Base-by-base conservation (phyloP, 2,329 filamentous ascomycete genomes). In the Pseudonectria buxi region DNA sequence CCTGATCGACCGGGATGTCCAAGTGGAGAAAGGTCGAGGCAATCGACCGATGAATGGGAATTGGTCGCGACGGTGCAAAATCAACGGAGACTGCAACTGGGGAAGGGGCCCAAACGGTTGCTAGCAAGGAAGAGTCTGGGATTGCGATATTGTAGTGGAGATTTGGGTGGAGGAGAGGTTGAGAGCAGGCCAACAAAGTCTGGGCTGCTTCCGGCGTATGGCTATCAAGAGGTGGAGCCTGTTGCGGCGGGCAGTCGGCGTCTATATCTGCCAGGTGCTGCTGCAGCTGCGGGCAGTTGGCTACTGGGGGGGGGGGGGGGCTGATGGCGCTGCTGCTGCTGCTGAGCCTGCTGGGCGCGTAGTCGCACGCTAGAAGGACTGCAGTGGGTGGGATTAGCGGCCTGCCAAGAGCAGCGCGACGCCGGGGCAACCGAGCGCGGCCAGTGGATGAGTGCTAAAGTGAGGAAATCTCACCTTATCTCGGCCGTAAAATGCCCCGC, bases 81-180 rank as follows among this genome's bases (percentile, higher is more conserved):
- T 37, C 37, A 33, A 46, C 48, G 47, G 47, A 45, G 40, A 28
- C 49, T 33, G 38, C 34, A 26, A 40, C 40, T 37, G 39, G 40
- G 43, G 26, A 53, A 36, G 37, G 44, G 44, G 32, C 39, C 41
- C 43, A 48, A 46, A 46, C 43, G 45, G 44, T 32, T 39, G 41
- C 53, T 50, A 50, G 47, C 51, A 55, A 56, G 54, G 53, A 47
- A 52, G 37, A 35, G 27, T 24, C 32, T 41, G 36, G 39, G 47
- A 46, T 39, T 45, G 45, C 48, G 46, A 49, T 53, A 48, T 51
- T 55, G 43, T 16, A 42, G 55, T 52, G 56, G 51, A 48, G 48
- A 53, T 50, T 43, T 37, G 37, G 32, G 36, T 36, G 41, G 36
- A 44, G 32, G 39, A 53, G 48, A 52, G 52, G 54, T 43, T 55